Percentiles rank a stretch among this genome's conserved stretches.
Evolutionary conservation across 163 green algal species (phyloP).

Genomic region (Chlorella variabilis): DNA sequence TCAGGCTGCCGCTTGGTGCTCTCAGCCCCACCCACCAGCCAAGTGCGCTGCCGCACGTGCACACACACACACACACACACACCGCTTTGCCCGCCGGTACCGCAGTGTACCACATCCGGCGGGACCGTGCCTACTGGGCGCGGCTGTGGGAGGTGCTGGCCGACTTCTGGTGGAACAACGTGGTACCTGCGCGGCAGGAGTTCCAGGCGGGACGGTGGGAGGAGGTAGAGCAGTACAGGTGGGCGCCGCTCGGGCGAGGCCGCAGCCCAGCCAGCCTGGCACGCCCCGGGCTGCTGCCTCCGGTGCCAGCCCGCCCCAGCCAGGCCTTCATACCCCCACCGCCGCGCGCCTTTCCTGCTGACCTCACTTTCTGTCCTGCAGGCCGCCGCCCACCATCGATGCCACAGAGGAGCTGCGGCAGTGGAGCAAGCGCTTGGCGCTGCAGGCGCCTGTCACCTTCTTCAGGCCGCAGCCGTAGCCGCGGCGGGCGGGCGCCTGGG

Average conservation of each 20-base stretch:
- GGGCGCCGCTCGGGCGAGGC: not conserved
- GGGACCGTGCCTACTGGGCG: conserved; percentile 67
- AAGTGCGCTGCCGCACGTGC: too few relatives aligned
- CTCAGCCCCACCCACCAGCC: too few relatives aligned
- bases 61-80: too few relatives aligned
- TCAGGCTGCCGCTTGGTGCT: not conserved
- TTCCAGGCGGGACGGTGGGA: conserved; percentile 33
- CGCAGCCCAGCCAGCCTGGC: too few relatives aligned
- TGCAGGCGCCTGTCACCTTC: conserved; percentile 33
- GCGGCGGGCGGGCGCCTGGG: too few relatives aligned
- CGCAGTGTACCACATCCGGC: conserved; percentile 57
- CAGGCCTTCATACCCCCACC: too few relatives aligned
- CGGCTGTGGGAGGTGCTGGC: conserved; percentile 57
- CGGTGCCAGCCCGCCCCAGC: too few relatives aligned
- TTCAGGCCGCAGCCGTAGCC: conserved; percentile 14
- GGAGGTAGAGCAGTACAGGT: conserved; percentile 35
- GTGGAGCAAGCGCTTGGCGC: conserved; percentile 44
- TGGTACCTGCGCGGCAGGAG: conserved; percentile 27
- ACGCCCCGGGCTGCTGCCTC: too few relatives aligned
- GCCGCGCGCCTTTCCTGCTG: too few relatives aligned
- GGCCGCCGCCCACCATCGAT: not conserved
- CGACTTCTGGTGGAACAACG: conserved; percentile 71
- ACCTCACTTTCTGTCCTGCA: not conserved
- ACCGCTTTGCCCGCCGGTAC: too few relatives aligned
- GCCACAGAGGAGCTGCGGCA: not conserved